A percentile compares a stretch with the other conserved stretches of the same genome.
phyloP scores from a whole-genome alignment of 225 moss, liverwort and hornwort species.

The Thuidium tamariscinum region DNA sequence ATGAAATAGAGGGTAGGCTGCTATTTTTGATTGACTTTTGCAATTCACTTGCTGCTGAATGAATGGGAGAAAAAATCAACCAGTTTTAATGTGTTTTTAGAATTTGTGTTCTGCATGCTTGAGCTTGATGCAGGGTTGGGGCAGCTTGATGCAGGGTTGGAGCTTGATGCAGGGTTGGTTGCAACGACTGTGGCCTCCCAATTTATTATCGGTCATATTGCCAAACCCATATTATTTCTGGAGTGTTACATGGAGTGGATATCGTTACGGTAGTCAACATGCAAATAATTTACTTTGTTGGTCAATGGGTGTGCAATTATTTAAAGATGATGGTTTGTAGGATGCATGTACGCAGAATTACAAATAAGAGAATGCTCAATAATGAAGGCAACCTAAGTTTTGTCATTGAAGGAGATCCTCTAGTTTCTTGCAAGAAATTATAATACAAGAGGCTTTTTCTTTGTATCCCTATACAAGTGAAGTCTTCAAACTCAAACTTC shows the following conservation, averaged over 20 bases:
- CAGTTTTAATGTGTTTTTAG: neutral
- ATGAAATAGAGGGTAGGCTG: fast-evolving
- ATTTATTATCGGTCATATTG: neutral
- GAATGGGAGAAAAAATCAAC: neutral
- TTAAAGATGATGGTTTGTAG: neutral
- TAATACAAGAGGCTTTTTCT: neutral
- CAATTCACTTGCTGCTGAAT: neutral
- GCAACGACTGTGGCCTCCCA: neutral
- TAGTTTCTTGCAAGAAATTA: too few relatives aligned
- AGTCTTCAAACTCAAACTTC: neutral
- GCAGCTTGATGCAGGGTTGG: neutral
- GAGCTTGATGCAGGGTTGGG: neutral
- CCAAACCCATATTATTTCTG: fast-evolving
- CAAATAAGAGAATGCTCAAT: neutral
- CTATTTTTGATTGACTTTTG: neutral
- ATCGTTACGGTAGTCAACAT: fast-evolving
- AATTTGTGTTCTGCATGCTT: neutral
- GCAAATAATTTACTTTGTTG: neutral
- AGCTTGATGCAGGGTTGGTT: neutral
- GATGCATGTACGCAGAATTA: neutral
- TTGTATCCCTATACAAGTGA: neutral
- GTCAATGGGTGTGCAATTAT: neutral
- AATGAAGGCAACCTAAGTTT: too few relatives aligned
- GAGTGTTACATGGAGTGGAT: neutral
- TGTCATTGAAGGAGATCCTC: too few relatives aligned